Base-by-base conservation (phyloP, 2,329 filamentous ascomycete genomes). In the Colletotrichum spinosum region DNA sequence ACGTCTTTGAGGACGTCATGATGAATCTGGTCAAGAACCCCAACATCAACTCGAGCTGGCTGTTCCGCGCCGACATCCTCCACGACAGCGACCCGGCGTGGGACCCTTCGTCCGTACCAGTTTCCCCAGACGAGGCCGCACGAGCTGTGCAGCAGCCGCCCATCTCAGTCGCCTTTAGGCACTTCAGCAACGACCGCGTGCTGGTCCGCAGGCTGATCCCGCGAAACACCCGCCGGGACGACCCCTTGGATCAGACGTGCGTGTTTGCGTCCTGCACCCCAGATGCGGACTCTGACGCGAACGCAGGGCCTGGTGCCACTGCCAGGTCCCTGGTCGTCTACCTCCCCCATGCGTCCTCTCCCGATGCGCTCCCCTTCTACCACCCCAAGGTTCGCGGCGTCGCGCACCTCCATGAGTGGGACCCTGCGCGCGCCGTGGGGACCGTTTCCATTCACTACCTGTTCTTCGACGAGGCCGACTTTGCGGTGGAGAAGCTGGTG, bases 171-270 rank as follows among this genome's bases (percentile, higher is more conserved):
- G 77, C 80, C 49, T 86, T 90, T 68, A 70, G 69, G 53, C 77
- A 73, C 52, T 82, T 83, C 65, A 69, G 75, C n/a, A 50, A 68
- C 41, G 53, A 84, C 33, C 88, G 90, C 69, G 88, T 88, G 1
- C 83, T 97, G 17, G 86, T 97, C 8, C 86, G 94, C 65, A 90
- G 85, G 67, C 81, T 97, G 71, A 89, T 97, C 51, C 95, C 95
- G 3, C 85, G 95, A 55, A 97, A 97, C 76, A 87, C 89, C 3
- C 84, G 89, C 59, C 81, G 95, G 34, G 95, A 98, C 76, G 80
- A 83, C 17, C 84, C 90, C 2, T 77, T 97, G 68, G 85, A 93
- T 62, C 95, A 98, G 77, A 97, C 93, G 2, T 97, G 93, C 75
- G 85, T 92, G 60, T 86, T 94, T 68, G 92, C 93, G 75, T 65